Evolutionary conservation across 2,329 filamentous ascomycete genomes (phyloP).

Genomic region (Scedosporium boydii): DNA sequence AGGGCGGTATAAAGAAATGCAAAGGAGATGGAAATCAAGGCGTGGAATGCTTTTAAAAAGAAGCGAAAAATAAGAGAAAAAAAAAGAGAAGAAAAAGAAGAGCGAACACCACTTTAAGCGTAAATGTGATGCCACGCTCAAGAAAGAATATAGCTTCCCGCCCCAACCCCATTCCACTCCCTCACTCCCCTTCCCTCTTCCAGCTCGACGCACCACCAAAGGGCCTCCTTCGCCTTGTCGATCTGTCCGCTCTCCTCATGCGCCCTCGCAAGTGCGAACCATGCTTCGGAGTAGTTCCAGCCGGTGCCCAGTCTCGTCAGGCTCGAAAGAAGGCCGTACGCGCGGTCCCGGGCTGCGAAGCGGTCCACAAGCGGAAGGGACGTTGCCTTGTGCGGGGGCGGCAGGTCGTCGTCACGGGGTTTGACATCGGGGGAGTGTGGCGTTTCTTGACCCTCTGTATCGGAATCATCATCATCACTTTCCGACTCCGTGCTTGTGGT

Average conservation of each 20-base stretch:
- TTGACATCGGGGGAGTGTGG: constrained; percentile 11
- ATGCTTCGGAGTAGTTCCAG: constrained; percentile 90
- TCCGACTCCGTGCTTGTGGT: constrained; percentile 9
- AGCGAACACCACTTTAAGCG: neutral
- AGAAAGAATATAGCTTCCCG: constrained; percentile 50
- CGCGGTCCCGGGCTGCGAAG: constrained; percentile 82
- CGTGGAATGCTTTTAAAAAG: neutral
- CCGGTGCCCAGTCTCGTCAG: constrained; percentile 77
- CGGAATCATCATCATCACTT: constrained; percentile 14
- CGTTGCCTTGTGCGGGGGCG: constrained; percentile 44
- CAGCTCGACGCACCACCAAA: constrained; percentile 97
- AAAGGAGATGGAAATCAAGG: neutral
- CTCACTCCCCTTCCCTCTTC: constrained; percentile 77
- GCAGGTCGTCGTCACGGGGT: constrained; percentile 26
- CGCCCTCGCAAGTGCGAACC: constrained; percentile 78
- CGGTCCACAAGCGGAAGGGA: constrained; percentile 67
- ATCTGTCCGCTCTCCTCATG: constrained; percentile 80
- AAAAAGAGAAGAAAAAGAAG: neutral
- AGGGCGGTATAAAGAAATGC: neutral
- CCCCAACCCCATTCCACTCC: constrained; percentile 63
- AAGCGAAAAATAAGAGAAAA: neutral
- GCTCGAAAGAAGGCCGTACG: constrained; percentile 70
- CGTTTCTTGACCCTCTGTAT: neutral
- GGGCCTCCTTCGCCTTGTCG: constrained; percentile 80
- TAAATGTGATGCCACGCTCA: neutral